Evolutionary conservation across 2,329 filamentous ascomycete species (phyloP), one percentile per base, ranked within the genome.

Genomic region (Neonectria ditissima): DNA sequence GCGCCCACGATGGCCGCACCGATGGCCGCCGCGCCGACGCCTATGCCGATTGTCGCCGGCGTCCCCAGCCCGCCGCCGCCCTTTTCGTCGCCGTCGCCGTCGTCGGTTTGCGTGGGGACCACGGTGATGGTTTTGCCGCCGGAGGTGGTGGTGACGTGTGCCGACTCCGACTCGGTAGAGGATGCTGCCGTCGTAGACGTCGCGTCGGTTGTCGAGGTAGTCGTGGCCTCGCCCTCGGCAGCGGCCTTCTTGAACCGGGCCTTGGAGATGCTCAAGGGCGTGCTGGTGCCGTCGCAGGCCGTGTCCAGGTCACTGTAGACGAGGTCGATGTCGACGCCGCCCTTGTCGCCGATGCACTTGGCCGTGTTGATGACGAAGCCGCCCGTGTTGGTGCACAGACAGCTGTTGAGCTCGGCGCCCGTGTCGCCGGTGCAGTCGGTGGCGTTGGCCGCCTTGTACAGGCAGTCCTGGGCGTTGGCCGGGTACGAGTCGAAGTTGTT

Each of bases 341-440:
- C 71, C 3, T 70, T 34, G 16, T 69, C 62, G 8, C 80, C 83
- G 13, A 87, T 71, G 65, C 85, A 87, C 13, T 65, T 67, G 3
- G 84, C 85, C 2, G 82, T 70, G 34, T 78, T 78, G 20, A 79
- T 81, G 63, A 87, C 76, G 71, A 87, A 87, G 66, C 81, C 76
- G 58, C 81, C 81, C 32, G 78, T 75, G 60, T 87, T 85, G 65
- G 73, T 72, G 70, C 85, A 87, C 2, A 87, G 77, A 56, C 85
- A 87, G 2, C 71, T 55, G 67, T 87, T 87, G 65, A 86, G 76
- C 30, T 79, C 74, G 0, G 69, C 47, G 3, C 78, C 76, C 0
- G 79, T 79, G 20, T 71, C 69, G 18, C 80, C 81, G 5, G 75
- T 74, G 74, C 85, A 87, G 5, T 73, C 68, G 16, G 80, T 80